Base-by-base conservation (phyloP, 495 filamentous ascomycete species). In the Amniculicola lignicola region DNA sequence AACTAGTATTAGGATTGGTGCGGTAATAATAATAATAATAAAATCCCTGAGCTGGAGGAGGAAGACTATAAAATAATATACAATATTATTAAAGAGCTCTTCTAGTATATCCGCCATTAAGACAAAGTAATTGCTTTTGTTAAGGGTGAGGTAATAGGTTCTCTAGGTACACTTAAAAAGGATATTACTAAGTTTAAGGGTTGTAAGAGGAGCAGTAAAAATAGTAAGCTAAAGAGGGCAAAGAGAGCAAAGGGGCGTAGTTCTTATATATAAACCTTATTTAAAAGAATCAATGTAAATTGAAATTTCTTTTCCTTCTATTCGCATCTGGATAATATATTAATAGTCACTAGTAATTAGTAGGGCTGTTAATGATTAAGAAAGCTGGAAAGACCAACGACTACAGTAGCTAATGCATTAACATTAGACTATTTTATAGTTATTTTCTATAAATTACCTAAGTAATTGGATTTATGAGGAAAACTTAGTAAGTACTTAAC, bases 161-260 rank as follows among this genome's bases (percentile, higher is more conserved):
- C 29, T 33, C 29, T 33, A 33, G 29, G n/a, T n/a, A n/a, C 29
- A 7, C 29, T 45, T 45, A 25, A 45, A 45, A 18, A 45, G 41
- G 18, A 22, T 25, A 45, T 7, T 23, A 45, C 5, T 45, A 25
- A 27, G 12, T 25, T 23, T 25, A 23, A 45, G 41, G 16, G 25
- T 45, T 6, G 25, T 11, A 25, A 11, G 5, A 18, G 41, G 41
- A 27, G 25, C 16, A 45, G 22, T 45, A 25, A 45, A 22, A 22
- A 9, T 25, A 18, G 41, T 45, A 45, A 18, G 22, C 22, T 11
- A 27, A 45, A 45, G 41, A 45, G 41, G 16, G 10, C 7, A 25
- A 22, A 45, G 41, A 45, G 22, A 25, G 16, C 6, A 25, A 10
- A 25, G 18, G 10, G 41, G 9, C 16, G 22, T 33, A 33, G 29